phyloP scores from a whole-genome alignment of 192 early-diverging fungal species.

The Lobulomyces angularis region DNA sequence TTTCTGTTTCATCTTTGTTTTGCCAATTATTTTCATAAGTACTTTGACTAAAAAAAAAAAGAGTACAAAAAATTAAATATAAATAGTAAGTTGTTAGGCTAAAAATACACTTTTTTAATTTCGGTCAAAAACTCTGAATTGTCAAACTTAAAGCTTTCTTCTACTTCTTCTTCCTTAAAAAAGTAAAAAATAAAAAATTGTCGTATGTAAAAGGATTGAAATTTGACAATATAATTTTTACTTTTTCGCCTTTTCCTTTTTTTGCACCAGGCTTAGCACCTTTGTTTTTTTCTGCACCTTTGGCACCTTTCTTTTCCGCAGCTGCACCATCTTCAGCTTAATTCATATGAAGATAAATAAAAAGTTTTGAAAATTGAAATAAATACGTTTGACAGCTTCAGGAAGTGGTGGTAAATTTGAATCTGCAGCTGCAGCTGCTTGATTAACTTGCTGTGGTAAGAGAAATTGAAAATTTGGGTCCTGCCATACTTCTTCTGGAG shows the following conservation, averaged over 20 bases:
- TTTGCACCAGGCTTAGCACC: conserved; percentile 8
- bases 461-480: conserved; percentile 35
- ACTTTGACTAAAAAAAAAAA: conserved; percentile 14
- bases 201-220: background rate
- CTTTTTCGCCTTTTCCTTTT: conserved; percentile 17
- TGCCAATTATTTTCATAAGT: conserved; percentile 32
- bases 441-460: conserved; percentile 1
- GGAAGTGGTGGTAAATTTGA: background rate
- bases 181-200: background rate
- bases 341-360: no score
- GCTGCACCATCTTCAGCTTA: background rate
- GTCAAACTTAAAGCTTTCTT: conserved; percentile 30
- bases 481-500: conserved; percentile 37
- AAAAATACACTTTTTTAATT: conserved; percentile 28
- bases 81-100: conserved; percentile 1
- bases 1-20: conserved; percentile 42
- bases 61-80: background rate
- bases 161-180: conserved; percentile 31
- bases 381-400: background rate
- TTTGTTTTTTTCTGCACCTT: conserved; percentile 6
- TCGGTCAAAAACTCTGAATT: conserved; percentile 27
- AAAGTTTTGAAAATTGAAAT: no score
- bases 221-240: conserved; percentile 2
- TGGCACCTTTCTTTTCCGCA: conserved; percentile 16
- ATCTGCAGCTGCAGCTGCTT: background rate